Base-by-base conservation (phyloP, 257 asterid species). In the Petunia secreta region DNA sequence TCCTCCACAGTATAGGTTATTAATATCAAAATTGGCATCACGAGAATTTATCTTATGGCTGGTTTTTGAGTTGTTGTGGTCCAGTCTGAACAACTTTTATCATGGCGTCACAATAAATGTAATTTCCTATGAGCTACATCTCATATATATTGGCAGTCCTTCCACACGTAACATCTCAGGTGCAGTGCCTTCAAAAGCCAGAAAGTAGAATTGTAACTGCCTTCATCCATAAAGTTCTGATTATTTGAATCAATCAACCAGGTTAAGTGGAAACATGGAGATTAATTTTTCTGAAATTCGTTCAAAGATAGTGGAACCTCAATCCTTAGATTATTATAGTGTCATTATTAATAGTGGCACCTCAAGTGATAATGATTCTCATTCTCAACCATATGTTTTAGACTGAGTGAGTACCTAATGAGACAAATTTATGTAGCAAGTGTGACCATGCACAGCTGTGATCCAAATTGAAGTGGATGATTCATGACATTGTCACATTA, bases 401-500 rank as follows among this genome's bases (percentile, higher is more conserved):
- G 62, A 34, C 62, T 73, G 52, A 73, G 50, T 50, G 50, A 71
- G 77, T 44, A 71, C 58, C 43, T 48, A 73, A 34, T 6, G 36
- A 50, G 41, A 73, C 9, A 15, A 50, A 34, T 34, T 50, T 41
- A 41, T 3, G 15, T 15, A 67, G 75, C 50, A 67, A 41, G 57
- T n/a, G 8, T 15, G 39, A n/a, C 75, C 58, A 69, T 69, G 16
- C 76, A 69, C 40, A 16, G 9, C 76, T 16, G n/a, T 9, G 76
- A 46, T 73, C 77, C 34, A 11, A 73, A 50, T 71, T 50, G 59
- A 73, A 50, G 62, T 50, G 13, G 48, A 50, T 50, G 46, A 50
- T 67, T 54, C 77, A 73, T 36, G 60, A 50, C 77, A 73, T 73
- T 71, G 34, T 73, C 10, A 50, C 77, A 73, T 73, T 71, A 34